These are phyloP conservation scores for Cicer chorassanicum DNA, from an alignment of 306 rosid species.

Conservation along the genomic window DNA sequence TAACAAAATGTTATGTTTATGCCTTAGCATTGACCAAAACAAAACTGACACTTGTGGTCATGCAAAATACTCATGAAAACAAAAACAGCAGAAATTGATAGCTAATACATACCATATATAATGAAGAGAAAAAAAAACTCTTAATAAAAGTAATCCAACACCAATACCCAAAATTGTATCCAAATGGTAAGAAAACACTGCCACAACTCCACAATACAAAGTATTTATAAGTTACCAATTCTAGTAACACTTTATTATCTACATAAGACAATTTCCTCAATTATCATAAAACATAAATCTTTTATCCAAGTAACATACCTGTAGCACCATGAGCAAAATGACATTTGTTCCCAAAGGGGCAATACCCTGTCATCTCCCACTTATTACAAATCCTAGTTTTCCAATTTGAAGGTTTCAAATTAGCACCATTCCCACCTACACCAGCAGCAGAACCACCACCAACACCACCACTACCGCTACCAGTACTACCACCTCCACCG, in stretches of 20 bases:
- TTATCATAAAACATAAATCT: neutral
- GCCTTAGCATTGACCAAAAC: neutral
- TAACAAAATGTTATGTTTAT: neutral
- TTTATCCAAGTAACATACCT: constrained; percentile 55
- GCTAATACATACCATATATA: neutral
- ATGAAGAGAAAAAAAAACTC: neutral
- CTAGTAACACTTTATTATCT: neutral
- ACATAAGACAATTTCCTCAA: neutral
- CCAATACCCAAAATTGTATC: constrained; percentile 10
- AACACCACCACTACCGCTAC: neutral
- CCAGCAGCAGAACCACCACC: neutral
- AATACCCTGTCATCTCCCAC: constrained; percentile 99
- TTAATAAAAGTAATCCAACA: constrained; percentile 22
- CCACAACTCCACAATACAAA: neutral
- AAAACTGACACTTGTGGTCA: neutral
- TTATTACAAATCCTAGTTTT: constrained; percentile 97
- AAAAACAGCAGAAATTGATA: neutral
- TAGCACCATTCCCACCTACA: constrained; percentile 53
- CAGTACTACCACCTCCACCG: neutral
- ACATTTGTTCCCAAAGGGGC: constrained; percentile 97
- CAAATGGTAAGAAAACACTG: neutral
- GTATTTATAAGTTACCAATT: constrained; percentile 16
- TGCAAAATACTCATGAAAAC: neutral
- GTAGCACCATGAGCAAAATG: constrained; percentile 98
- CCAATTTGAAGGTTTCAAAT: constrained; percentile 93